A percentile compares a stretch with the other conserved stretches of the same genome.
Conservation (phyloP, 768 basidiomycete genomes). For the Ramaria rubella region DNA sequence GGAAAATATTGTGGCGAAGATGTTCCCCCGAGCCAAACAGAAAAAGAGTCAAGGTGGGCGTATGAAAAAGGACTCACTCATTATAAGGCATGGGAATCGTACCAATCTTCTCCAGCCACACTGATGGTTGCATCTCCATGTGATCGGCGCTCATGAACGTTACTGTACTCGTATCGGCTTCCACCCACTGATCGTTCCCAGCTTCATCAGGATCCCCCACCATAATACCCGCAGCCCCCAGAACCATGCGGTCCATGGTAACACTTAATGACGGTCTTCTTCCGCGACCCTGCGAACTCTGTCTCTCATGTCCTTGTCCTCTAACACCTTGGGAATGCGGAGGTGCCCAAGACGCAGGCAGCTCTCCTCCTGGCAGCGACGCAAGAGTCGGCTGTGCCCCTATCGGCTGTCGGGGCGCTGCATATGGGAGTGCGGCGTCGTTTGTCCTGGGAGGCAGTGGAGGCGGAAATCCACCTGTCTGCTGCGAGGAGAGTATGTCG, state of each 20-base stretch:
- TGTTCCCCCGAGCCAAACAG: background rate
- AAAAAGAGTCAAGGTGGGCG: background rate
- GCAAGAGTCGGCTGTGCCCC: slow-evolving; percentile 8
- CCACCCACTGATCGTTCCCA: slow-evolving; percentile 8
- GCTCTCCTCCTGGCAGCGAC: slow-evolving; percentile 9
- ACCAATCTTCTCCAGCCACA: slow-evolving; percentile 63
- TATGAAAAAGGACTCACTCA: slow-evolving; percentile 36
- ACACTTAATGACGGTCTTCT: slow-evolving; percentile 32
- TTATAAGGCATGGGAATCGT: slow-evolving; percentile 36
- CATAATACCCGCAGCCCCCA: slow-evolving; percentile 22
- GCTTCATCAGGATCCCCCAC: background rate
- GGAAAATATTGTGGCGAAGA: background rate
- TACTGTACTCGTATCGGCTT: slow-evolving; percentile 12
- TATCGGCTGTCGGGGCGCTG: slow-evolving; percentile 6
- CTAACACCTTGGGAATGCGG: slow-evolving; percentile 9
- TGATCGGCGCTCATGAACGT: slow-evolving; percentile 35
- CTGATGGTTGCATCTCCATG: slow-evolving; percentile 61
- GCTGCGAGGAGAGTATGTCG: background rate
- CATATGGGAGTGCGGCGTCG: slow-evolving; percentile 37
- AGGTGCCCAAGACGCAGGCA: slow-evolving; percentile 7
- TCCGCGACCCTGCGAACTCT: background rate
- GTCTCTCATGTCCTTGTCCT: slow-evolving; percentile 1
- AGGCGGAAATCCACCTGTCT: slow-evolving; percentile 31
- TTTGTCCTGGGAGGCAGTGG: slow-evolving; percentile 46
- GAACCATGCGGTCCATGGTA: slow-evolving; percentile 62